These are phyloP conservation scores for Sphaerostilbella broomeana DNA, from an alignment of 2,329 filamentous ascomycete species.

Conservation along the genomic window DNA sequence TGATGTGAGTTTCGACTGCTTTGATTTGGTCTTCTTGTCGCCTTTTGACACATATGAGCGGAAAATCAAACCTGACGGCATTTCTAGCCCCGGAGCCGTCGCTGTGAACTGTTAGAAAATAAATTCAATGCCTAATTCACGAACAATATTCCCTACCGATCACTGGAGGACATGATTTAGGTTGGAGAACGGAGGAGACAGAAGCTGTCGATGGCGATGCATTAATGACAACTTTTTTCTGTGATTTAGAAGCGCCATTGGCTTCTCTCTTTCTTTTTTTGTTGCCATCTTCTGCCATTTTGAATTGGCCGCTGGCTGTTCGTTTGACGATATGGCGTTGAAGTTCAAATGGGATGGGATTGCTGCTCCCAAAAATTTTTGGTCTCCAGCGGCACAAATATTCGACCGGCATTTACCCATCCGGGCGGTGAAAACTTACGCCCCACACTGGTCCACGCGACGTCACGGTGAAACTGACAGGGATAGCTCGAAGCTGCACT, in stretches of 20 bases:
- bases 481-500: too few relatives aligned
- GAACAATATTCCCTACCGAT: conserved; percentile 37
- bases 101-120: conserved; percentile 23
- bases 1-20: conserved; percentile 35
- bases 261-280: conserved; percentile 51
- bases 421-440: conserved; percentile 18
- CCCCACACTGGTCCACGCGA: conserved; percentile 1
- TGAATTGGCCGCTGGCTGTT: background rate
- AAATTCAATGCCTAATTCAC: background rate
- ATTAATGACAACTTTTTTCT: conserved; percentile 48
- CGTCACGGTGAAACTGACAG: conserved; percentile 9
- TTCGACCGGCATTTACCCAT: conserved; percentile 22
- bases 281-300: conserved; percentile 34
- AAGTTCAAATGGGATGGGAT: conserved; percentile 20
- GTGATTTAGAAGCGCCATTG: conserved; percentile 34
- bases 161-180: conserved; percentile 44
- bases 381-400: conserved; percentile 22
- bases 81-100: conserved; percentile 30
- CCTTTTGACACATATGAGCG: conserved; percentile 41
- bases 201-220: conserved; percentile 33
- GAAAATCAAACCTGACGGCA: conserved; percentile 35
- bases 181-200: conserved; percentile 40
- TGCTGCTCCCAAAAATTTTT: conserved; percentile 24
- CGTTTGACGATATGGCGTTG: conserved; percentile 1
- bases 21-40: conserved; percentile 27